phyloP scores from a whole-genome alignment of 1,284 basidiomycete species.

The Austropuccinia psidii region DNA sequence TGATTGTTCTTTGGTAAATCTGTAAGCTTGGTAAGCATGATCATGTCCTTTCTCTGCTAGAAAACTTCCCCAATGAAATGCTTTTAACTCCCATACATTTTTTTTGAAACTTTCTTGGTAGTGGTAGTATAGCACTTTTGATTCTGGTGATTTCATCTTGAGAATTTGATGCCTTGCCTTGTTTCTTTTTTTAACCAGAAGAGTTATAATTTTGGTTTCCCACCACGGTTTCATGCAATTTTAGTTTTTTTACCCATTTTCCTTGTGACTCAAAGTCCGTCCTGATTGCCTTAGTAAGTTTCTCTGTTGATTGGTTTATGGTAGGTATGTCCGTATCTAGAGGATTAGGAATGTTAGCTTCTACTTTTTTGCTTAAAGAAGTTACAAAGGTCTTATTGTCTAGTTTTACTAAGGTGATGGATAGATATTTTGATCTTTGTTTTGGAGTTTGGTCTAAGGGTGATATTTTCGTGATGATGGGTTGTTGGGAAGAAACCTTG shows the following conservation, averaged over 20 bases:
- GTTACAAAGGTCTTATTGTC: neutral
- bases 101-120: neutral
- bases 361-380: neutral
- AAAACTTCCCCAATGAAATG: neutral
- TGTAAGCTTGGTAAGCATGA: neutral
- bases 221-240: neutral
- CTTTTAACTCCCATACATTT: neutral
- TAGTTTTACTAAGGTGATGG: neutral
- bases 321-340: neutral
- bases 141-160: neutral
- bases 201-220: neutral
- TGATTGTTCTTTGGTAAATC: neutral
- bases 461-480: neutral
- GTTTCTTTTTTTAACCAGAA: neutral
- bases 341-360: neutral
- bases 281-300: neutral
- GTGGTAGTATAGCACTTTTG: too few species aligned
- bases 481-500: neutral
- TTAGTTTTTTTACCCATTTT: neutral
- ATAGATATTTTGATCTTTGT: neutral
- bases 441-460: neutral
- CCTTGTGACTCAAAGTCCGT: neutral
- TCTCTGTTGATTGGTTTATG: neutral
- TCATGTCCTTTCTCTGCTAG: too few species aligned
- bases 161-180: neutral